Conservation (phyloP, 140 eudicot genomes). For the Flaveria floridana region DNA sequence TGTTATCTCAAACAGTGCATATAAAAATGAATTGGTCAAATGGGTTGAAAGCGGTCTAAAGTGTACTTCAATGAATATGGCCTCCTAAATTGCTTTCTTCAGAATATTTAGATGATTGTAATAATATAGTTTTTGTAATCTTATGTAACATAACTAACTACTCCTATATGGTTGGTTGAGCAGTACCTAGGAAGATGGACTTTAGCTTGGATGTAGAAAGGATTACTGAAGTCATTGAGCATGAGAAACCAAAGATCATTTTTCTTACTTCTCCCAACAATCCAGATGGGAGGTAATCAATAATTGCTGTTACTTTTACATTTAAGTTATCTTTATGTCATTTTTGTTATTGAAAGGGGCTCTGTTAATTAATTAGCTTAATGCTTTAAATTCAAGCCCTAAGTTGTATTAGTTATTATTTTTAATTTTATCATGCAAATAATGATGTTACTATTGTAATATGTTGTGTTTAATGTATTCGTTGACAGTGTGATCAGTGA, state of each 20-base stretch:
- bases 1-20: background rate
- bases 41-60: constrained; percentile 1
- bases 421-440: background rate
- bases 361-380: background rate
- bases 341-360: constrained; percentile 11
- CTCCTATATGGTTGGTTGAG: constrained; percentile 27
- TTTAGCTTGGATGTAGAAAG: constrained; percentile 74
- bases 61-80: background rate
- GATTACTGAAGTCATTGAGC: constrained; percentile 62
- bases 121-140: constrained; percentile 5
- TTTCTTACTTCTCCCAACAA: constrained; percentile 94
- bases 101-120: background rate
- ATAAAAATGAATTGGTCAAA: background rate
- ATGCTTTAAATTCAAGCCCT: background rate
- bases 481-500: constrained; percentile 77
- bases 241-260: constrained; percentile 90
- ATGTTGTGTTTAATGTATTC: constrained; percentile 17
- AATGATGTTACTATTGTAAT: constrained; percentile 17
- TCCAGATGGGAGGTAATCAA: constrained; percentile 89
- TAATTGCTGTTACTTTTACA: background rate
- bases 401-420: background rate
- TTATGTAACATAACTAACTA: constrained; percentile 4
- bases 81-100: background rate
- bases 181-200: constrained; percentile 81
- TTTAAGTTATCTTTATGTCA: background rate